Evolutionary conservation across 2,329 filamentous ascomycete genomes (phyloP), one percentile per base, ranked within the genome.

Genomic region (Rhynchosporium agropyri): DNA sequence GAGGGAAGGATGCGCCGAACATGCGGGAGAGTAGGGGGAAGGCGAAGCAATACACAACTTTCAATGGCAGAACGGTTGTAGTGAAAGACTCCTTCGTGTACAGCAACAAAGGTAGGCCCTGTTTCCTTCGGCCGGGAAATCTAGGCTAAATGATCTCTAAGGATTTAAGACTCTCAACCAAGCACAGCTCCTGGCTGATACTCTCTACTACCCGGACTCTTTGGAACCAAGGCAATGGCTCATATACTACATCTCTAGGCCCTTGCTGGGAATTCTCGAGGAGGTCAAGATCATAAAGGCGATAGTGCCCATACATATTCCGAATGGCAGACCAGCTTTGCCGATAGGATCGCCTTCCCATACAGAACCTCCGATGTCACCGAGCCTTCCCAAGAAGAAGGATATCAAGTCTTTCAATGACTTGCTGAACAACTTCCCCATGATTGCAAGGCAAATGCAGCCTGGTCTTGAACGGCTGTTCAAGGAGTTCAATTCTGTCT

Each of bases 401-500:
- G 91, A 96, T 64, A 89, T 99, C 74, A 92, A 88, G 77, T 91
- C 85, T 40, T 99, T 99, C 74, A 88, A 89, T 65, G 95, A 98
- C 68, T 82, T 99, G 13, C 82, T 99, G 48, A 90, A 91, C 69
- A 87, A 92, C 70, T 99, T 98, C 69, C 95, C 95, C 1, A 90
- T 96, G 85, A 98, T 99, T 70, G 92, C 93, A 29, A 85, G 91
- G 64, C 95, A 99, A 76, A 97, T 99, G 92, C 92, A 97, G 70
- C 85, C 89, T 1, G 95, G 95, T 0, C 78, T 99, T 40, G 94
- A 99, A 72, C 89, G 88, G 71, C 79, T 98, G 31, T 97, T 98
- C 73, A 87, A 89, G 65, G 93, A 98, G 70, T 98, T 99, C 74
- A 89, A 87, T 5, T 86, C 86, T 50, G 90, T 94, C 60, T 89